phyloP scores from a whole-genome alignment of 2,329 filamentous ascomycete genomes.

The Graphilbum sp. region DNA sequence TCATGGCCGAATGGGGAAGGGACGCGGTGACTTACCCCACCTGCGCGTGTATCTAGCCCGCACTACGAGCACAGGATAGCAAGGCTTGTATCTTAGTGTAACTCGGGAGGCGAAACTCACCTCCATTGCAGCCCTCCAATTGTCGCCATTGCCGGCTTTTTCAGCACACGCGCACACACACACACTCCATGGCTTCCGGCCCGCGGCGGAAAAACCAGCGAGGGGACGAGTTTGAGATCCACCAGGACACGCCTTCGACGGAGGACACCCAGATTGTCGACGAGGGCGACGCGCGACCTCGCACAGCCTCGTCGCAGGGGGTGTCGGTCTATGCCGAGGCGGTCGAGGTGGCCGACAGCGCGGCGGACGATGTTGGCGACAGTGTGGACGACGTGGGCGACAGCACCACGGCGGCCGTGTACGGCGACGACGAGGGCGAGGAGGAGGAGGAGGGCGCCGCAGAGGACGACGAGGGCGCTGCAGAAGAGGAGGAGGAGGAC shows the following conservation, averaged over 20 bases:
- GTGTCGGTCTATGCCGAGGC: conserved; percentile 16
- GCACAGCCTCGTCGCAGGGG: conserved; percentile 12
- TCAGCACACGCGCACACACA: no score
- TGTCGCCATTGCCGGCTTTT: no score
- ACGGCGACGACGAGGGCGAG: conserved; percentile 21
- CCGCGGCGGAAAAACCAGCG: no score
- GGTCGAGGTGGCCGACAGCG: conserved; percentile 25
- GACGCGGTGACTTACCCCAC: no score
- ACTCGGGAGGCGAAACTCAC: no score
- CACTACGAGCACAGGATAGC: no score
- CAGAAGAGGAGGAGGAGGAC: conserved; percentile 18
- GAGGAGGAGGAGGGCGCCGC: conserved; percentile 16
- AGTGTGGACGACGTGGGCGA: conserved; percentile 12
- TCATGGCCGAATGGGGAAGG: no score
- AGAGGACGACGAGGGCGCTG: conserved; percentile 15
- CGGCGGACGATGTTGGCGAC: conserved; percentile 22
- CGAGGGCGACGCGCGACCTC: conserved; percentile 18
- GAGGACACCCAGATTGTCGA: conserved; percentile 33
- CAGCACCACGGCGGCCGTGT: conserved; percentile 11
- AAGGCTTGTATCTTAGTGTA: no score
- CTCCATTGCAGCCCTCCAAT: no score
- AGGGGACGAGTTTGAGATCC: conserved; percentile 25
- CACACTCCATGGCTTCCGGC: no score
- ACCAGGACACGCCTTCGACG: conserved; percentile 29
- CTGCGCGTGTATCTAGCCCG: no score